Evolutionary conservation across 2,329 filamentous ascomycete genomes (phyloP).

Genomic region (Penicillium sp.): DNA sequence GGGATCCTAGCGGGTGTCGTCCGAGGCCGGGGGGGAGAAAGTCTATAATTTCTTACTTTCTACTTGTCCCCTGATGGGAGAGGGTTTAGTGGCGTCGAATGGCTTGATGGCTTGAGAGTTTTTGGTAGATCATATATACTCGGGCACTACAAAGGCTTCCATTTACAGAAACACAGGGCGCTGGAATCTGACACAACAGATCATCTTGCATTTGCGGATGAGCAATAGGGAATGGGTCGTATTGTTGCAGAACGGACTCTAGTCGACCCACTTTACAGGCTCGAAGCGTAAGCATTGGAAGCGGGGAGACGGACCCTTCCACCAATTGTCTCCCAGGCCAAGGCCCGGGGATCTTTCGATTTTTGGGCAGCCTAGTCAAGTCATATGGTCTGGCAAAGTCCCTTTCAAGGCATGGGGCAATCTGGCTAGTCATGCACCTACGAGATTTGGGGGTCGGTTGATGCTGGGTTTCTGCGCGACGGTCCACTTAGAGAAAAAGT

Average conservation of each 20-base stretch:
- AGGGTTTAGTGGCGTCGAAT: neutral
- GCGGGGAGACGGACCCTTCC: neutral
- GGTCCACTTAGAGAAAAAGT: neutral
- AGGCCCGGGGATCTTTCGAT: neutral
- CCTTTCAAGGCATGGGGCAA: neutral
- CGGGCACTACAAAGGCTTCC: neutral
- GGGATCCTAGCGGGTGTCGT: slow-evolving; percentile 3
- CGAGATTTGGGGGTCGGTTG: neutral
- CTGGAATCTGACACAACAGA: neutral
- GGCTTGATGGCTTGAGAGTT: neutral
- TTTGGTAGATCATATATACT: neutral
- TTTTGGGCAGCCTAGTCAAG: neutral
- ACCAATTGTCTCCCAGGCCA: slow-evolving; percentile 1
- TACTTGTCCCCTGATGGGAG: neutral
- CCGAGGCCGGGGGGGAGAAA: too few relatives aligned
- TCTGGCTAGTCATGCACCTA: neutral
- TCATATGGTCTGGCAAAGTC: neutral
- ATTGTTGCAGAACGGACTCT: neutral
- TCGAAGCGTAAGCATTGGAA: slow-evolving; percentile 1
- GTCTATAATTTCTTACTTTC: neutral
- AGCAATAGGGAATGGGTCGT: neutral
- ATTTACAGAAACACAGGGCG: too few relatives aligned
- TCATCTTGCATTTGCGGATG: neutral
- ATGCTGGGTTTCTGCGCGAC: neutral
- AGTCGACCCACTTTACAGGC: neutral